Percentiles rank a stretch among this genome's conserved stretches.
Evolutionary conservation across 73 alveolate genomes (phyloP).

Genomic region (Blepharisma japonicum): DNA sequence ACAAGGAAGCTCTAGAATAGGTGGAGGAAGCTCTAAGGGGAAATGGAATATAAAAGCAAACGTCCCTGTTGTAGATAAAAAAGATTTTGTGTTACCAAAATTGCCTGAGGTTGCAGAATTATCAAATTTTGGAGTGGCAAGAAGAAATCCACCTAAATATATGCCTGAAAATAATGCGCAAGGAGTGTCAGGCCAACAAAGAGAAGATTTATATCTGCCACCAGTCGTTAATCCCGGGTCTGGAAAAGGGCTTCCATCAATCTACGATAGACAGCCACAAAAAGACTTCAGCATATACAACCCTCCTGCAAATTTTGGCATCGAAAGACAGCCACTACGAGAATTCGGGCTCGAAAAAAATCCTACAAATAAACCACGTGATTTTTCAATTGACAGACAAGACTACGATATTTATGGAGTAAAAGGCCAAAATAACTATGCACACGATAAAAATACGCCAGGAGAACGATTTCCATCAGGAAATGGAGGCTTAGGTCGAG

Average conservation of each 20-base stretch:
- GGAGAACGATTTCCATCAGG: no score
- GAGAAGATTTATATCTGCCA: background rate
- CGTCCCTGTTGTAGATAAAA: background rate
- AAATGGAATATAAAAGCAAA: background rate
- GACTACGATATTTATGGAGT: background rate
- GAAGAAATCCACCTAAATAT: background rate
- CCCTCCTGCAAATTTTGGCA: no score
- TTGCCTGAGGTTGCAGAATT: slow-evolving; percentile 18
- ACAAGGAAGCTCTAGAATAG: slow-evolving; percentile 18
- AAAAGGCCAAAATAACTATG: background rate
- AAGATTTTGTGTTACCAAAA: slow-evolving; percentile 5
- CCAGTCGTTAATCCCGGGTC: background rate
- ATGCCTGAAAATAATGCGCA: background rate
- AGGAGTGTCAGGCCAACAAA: no score
- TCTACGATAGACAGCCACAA: background rate
- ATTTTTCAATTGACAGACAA: background rate
- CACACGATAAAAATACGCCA: no score
- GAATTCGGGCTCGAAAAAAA: background rate
- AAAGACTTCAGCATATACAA: background rate
- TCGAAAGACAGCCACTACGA: background rate
- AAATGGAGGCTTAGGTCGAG: no score
- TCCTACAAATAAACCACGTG: background rate
- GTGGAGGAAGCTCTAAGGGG: slow-evolving; percentile 12
- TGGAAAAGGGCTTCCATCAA: background rate
- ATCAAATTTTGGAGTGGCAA: background rate